phyloP scores from a whole-genome alignment of 106 monocot species.

The Dendrobium chrysotoxum region DNA sequence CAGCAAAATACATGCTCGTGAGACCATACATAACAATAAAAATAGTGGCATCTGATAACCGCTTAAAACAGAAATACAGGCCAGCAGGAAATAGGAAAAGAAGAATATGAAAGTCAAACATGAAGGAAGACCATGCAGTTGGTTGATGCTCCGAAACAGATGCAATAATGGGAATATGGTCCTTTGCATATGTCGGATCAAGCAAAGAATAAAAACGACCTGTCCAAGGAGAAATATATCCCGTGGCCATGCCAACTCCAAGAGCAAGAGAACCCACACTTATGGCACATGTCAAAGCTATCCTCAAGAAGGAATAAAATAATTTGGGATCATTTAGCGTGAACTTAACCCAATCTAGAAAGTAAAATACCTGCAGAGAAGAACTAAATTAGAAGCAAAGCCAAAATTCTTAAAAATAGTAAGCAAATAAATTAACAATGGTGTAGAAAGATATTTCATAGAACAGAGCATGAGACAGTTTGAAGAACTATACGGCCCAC shows the following conservation, averaged over 20 bases:
- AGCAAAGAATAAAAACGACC: slow-evolving; percentile 81
- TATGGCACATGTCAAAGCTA: slow-evolving; percentile 58
- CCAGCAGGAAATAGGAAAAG: slow-evolving; percentile 77
- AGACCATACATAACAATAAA: slow-evolving; percentile 84
- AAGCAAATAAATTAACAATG: neutral
- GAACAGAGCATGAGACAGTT: neutral
- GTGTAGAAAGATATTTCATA: neutral
- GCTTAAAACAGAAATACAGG: slow-evolving; percentile 76
- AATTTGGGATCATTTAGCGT: slow-evolving; percentile 50
- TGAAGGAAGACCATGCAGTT: slow-evolving; percentile 84
- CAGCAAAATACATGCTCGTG: slow-evolving; percentile 86
- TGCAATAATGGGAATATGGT: slow-evolving; percentile 79
- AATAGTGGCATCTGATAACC: slow-evolving; percentile 69
- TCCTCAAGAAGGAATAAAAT: slow-evolving; percentile 54
- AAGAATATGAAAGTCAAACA: slow-evolving; percentile 84
- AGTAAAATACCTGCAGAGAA: slow-evolving; percentile 65
- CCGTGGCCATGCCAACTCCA: slow-evolving; percentile 67
- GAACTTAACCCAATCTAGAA: slow-evolving; percentile 71
- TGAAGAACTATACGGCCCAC: neutral
- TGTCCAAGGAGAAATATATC: slow-evolving; percentile 81
- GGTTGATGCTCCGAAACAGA: slow-evolving; percentile 86
- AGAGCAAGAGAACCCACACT: slow-evolving; percentile 55
- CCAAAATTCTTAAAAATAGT: neutral
- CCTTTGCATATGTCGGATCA: slow-evolving; percentile 83
- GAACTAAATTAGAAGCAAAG: neutral